Evolutionary conservation across 2,329 filamentous ascomycete species (phyloP).

Genomic region (Apiospora malaysiana): DNA sequence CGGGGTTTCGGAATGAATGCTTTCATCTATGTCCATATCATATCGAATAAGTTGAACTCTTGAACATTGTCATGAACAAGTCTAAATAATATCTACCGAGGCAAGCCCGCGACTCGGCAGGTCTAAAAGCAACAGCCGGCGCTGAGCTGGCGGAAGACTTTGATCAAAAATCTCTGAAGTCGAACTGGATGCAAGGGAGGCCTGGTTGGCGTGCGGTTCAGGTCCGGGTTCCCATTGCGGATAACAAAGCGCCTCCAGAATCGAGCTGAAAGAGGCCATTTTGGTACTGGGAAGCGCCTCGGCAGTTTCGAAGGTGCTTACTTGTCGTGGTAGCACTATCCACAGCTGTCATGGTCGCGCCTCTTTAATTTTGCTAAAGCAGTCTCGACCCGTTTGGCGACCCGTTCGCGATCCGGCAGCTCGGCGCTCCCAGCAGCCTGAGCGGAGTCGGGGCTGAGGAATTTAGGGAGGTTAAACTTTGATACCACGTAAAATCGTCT

Average conservation of each 20-base stretch:
- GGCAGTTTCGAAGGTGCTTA: conserved; percentile 1
- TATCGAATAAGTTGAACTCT: not conserved
- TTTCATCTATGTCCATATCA: not conserved
- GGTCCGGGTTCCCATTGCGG: not conserved
- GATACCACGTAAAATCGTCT: conserved; percentile 13
- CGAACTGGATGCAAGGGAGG: conserved; percentile 10
- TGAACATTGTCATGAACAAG: not conserved
- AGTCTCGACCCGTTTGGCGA: not conserved
- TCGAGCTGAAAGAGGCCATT: not conserved
- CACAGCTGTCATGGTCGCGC: conserved; percentile 12
- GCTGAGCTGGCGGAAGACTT: not conserved
- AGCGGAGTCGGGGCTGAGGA: conserved; percentile 6
- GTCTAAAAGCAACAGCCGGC: not conserved
- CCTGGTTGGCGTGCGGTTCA: not conserved
- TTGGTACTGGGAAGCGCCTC: not conserved
- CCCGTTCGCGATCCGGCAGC: not conserved
- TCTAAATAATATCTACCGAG: not conserved
- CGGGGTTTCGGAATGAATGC: not conserved
- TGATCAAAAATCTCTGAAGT: not conserved
- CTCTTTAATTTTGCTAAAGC: conserved; percentile 8
- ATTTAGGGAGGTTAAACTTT: not conserved
- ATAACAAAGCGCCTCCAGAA: not conserved
- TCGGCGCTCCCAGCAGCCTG: conserved; percentile 4
- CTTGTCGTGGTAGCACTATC: not conserved
- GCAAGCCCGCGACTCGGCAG: not conserved